These are phyloP conservation scores for Hygrophoropsis aurantiaca DNA, from an alignment of 768 basidiomycete species.

Conservation along the genomic window DNA sequence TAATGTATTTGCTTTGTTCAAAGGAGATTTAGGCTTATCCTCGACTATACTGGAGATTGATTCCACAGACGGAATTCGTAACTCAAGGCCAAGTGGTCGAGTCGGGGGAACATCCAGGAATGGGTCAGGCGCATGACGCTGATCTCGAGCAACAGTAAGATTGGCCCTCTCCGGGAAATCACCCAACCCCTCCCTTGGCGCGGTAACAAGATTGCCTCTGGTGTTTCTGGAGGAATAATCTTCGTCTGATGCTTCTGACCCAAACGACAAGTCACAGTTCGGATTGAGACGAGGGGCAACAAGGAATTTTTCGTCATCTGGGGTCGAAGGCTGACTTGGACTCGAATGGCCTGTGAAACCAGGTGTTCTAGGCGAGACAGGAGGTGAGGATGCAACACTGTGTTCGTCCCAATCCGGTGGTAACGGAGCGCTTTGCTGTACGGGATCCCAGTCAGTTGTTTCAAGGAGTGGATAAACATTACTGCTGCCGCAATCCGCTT, in stretches of 20 bases:
- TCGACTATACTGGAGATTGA: conserved; percentile 90
- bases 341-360: conserved; percentile 66
- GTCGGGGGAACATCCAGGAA: conserved; percentile 74
- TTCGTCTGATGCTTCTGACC: conserved; percentile 61
- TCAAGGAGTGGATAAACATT: conserved; percentile 53
- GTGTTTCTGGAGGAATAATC: conserved; percentile 53
- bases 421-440: conserved; percentile 57
- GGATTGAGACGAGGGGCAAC: conserved; percentile 31
- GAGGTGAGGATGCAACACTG: conserved; percentile 48
- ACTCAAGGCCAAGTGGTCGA: conserved; percentile 79
- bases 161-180: conserved; percentile 88
- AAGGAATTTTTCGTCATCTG: conserved; percentile 41
- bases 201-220: conserved; percentile 26
- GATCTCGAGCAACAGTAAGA: conserved; percentile 76
- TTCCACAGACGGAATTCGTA: conserved; percentile 81
- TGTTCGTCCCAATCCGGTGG: conserved; percentile 77
- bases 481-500: conserved; percentile 59
- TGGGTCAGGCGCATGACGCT: conserved; percentile 78
- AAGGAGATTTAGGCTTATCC: conserved; percentile 85
- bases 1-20: conserved; percentile 91
- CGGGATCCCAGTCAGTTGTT: conserved; percentile 79
- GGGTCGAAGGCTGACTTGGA: conserved; percentile 56
- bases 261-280: conserved; percentile 19
- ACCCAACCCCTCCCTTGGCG: conserved; percentile 50
- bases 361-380: conserved; percentile 35